Evolutionary conservation across 495 filamentous ascomycete species (phyloP).

Genomic region (Aspergillus egyptiacus): DNA sequence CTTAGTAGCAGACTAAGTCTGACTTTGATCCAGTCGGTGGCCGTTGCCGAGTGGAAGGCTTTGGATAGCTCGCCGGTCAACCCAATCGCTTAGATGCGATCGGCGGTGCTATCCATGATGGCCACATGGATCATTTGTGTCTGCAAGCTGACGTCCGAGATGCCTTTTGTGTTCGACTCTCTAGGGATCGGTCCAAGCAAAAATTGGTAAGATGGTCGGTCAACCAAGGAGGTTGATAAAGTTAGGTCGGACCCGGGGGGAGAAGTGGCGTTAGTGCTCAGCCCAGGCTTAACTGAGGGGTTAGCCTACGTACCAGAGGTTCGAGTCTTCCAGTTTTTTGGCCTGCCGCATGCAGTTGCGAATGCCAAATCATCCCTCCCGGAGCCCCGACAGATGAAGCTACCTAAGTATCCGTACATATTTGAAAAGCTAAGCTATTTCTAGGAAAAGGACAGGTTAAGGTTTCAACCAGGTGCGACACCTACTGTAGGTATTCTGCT

Average conservation of each 20-base stretch:
- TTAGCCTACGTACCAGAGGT: too few species aligned
- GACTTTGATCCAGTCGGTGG: neutral
- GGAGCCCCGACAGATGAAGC: too few species aligned
- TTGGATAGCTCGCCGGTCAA: neutral
- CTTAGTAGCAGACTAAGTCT: neutral
- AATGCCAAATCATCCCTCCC: too few species aligned
- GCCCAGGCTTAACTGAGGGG: neutral
- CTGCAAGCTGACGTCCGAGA: slow-evolving; percentile 13
- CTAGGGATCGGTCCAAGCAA: neutral
- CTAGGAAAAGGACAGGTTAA: too few species aligned
- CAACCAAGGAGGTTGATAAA: too few species aligned
- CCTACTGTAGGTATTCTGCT: too few species aligned
- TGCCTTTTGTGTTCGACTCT: neutral
- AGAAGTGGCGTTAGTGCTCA: neutral
- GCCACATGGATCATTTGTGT: slow-evolving; percentile 5
- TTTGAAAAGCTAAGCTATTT: too few species aligned
- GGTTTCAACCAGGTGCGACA: too few species aligned
- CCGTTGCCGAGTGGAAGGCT: neutral
- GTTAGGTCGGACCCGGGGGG: neutral
- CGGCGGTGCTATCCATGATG: slow-evolving; percentile 5
- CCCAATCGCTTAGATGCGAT: slow-evolving; percentile 6
- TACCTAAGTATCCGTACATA: too few species aligned
- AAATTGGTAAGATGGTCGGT: too few species aligned
- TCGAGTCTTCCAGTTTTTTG: neutral
- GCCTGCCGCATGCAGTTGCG: neutral